These are phyloP conservation scores for Smittium culicis DNA, from an alignment of 371 early-diverging fungal species.

Conservation along the genomic window DNA sequence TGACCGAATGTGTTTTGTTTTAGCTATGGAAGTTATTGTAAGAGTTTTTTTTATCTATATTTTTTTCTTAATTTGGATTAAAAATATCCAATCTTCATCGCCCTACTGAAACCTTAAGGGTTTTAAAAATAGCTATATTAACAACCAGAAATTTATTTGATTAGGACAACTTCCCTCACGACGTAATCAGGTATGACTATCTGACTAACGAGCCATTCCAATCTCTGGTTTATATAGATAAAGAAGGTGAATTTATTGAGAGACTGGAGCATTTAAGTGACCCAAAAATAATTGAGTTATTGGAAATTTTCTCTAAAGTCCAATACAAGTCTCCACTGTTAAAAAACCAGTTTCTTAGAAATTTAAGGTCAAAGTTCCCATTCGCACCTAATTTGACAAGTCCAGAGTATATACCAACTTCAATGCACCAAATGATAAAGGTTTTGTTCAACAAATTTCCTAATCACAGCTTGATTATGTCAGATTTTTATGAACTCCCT, in stretches of 20 bases:
- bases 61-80: constrained; percentile 7
- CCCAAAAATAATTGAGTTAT: constrained; percentile 52
- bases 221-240: constrained; percentile 65
- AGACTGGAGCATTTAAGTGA: constrained; percentile 67
- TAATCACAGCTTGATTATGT: constrained; percentile 68
- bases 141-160: constrained; percentile 28
- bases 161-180: constrained; percentile 86
- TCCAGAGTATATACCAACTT: constrained; percentile 87
- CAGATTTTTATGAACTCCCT: constrained; percentile 74
- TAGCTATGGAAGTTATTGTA: constrained; percentile 53
- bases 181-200: constrained; percentile 72
- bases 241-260: constrained; percentile 70
- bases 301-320: constrained; percentile 41
- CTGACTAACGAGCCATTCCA: constrained; percentile 56
- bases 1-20: constrained; percentile 64
- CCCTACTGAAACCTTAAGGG: too few species aligned
- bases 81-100: neutral
- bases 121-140: too few species aligned
- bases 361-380: constrained; percentile 46
- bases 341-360: constrained; percentile 33
- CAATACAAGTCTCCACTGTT: constrained; percentile 51
- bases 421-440: constrained; percentile 57
- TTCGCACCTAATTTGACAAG: constrained; percentile 69
- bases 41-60: constrained; percentile 1
- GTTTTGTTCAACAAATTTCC: constrained; percentile 66